Evolutionary conservation across 805 yeast genomes (phyloP).

Genomic region (Metschnikowia proteae): DNA sequence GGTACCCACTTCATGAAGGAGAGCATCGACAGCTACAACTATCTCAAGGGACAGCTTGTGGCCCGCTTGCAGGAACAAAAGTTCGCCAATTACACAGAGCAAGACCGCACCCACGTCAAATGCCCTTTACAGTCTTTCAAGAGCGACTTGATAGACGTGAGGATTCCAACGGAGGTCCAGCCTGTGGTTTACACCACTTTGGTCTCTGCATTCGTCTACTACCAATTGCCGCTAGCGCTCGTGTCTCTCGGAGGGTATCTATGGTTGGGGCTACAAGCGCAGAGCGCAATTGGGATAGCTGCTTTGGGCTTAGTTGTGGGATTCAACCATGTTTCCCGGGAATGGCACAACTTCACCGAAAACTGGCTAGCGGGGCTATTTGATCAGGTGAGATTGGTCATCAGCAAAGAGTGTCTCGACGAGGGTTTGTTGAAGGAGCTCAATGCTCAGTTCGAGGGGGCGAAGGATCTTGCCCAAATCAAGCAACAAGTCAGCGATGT

Average conservation of each 20-base stretch:
- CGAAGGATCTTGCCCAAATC: constrained; percentile 15
- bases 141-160: constrained; percentile 25
- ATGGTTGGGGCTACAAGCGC: constrained; percentile 31
- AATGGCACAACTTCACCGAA: constrained; percentile 30
- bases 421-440: constrained; percentile 36
- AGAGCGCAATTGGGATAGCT: constrained; percentile 32
- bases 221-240: constrained; percentile 37
- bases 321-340: constrained; percentile 37
- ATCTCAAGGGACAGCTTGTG: constrained; percentile 34
- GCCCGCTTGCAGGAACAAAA: constrained; percentile 27
- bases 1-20: constrained; percentile 31
- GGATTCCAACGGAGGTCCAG: constrained; percentile 33
- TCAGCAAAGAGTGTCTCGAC: constrained; percentile 31
- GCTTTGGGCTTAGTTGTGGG: constrained; percentile 40
- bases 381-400: constrained; percentile 35
- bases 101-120: constrained; percentile 5
- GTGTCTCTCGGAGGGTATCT: constrained; percentile 30
- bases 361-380: constrained; percentile 28
- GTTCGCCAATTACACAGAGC: constrained; percentile 18
- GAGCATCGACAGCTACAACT: constrained; percentile 38
- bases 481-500: constrained; percentile 15
- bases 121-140: constrained; percentile 34
- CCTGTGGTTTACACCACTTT: constrained; percentile 32
- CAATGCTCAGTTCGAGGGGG: constrained; percentile 23
- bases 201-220: constrained; percentile 28